Percentiles rank a stretch among this genome's conserved stretches.
Evolutionary conservation across 495 filamentous ascomycete genomes (phyloP).

Genomic region (Aspergillus taichungensis): DNA sequence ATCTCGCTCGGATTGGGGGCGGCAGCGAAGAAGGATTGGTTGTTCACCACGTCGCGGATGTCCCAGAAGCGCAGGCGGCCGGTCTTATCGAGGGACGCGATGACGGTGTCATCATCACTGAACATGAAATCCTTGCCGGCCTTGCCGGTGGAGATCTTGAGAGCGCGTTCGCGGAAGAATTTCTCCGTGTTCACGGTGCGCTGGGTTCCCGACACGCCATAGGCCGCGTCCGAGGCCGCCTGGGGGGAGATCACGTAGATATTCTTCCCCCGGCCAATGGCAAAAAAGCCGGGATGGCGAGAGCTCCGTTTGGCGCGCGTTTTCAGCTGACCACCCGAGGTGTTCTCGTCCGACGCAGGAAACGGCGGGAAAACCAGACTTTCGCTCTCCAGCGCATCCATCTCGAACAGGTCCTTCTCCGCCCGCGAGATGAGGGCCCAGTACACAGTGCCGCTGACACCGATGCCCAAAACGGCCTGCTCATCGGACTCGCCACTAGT

Average conservation of each 20-base stretch:
- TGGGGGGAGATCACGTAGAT: constrained; percentile 85
- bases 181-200: constrained; percentile 74
- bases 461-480: constrained; percentile 82
- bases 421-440: constrained; percentile 70
- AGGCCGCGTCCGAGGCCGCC: constrained; percentile 59
- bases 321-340: constrained; percentile 85
- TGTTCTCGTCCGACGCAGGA: constrained; percentile 64
- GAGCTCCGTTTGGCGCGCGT: constrained; percentile 85
- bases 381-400: constrained; percentile 61
- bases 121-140: constrained; percentile 97
- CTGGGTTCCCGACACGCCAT: constrained; percentile 61
- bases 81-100: constrained; percentile 93
- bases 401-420: constrained; percentile 64
- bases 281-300: constrained; percentile 84
- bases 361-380: constrained; percentile 77
- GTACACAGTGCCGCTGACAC: constrained; percentile 87
- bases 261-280: constrained; percentile 87
- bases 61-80: constrained; percentile 97
- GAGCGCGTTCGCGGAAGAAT: constrained; percentile 72
- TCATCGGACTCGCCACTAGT: constrained; percentile 38
- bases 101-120: constrained; percentile 87
- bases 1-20: constrained; percentile 58
- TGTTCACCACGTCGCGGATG: constrained; percentile 63
- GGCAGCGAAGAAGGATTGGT: constrained; percentile 43
- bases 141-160: constrained; percentile 94